Evolutionary conservation across 2,329 filamentous ascomycete genomes (phyloP).

Genomic region (Fusarium globosum): DNA sequence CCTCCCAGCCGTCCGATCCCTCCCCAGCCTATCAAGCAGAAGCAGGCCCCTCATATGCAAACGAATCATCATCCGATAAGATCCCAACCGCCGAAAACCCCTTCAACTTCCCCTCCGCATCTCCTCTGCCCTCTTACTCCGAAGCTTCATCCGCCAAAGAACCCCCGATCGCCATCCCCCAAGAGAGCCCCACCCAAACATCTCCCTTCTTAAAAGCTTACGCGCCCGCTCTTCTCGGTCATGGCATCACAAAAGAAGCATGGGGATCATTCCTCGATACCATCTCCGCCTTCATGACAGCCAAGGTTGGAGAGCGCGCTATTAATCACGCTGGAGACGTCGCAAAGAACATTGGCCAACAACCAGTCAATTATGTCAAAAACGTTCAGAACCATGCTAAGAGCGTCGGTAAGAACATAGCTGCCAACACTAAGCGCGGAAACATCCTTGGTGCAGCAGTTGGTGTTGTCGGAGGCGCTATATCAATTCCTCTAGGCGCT

Average conservation of each 20-base stretch:
- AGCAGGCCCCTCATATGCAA: background rate
- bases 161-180: constrained; percentile 55
- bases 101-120: constrained; percentile 54
- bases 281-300: constrained; percentile 59
- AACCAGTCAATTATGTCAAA: constrained; percentile 52
- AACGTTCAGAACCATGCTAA: constrained; percentile 52
- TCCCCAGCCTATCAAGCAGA: background rate
- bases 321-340: constrained; percentile 57
- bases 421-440: constrained; percentile 51
- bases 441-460: constrained; percentile 54
- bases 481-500: constrained; percentile 54
- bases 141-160: constrained; percentile 31
- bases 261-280: constrained; percentile 53
- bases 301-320: constrained; percentile 57
- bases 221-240: constrained; percentile 51
- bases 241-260: constrained; percentile 51
- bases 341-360: constrained; percentile 50
- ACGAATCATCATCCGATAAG: background rate
- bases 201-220: constrained; percentile 56
- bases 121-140: constrained; percentile 47
- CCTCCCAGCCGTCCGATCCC: background rate
- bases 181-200: constrained; percentile 48
- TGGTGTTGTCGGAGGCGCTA: constrained; percentile 51
- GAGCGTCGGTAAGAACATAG: constrained; percentile 51
- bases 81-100: constrained; percentile 50